A percentile compares a stretch with the other conserved stretches of the same genome.
phyloP scores from a whole-genome alignment of 1,284 basidiomycete species.

The Polyporus tsugae region DNA sequence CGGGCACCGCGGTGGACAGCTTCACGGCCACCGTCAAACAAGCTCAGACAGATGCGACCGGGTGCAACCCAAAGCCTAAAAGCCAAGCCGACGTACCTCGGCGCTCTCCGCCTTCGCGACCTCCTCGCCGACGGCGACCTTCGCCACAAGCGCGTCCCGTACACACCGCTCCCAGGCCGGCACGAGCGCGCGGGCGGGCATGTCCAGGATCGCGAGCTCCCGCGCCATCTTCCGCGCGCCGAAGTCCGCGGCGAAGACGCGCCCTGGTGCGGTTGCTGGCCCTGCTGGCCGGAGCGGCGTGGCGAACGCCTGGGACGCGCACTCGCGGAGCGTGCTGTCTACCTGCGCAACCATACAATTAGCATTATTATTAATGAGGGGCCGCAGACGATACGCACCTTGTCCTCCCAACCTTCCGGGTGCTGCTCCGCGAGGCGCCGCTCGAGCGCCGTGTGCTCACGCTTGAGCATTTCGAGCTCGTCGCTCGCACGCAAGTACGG shows the following conservation, averaged over 20 bases:
- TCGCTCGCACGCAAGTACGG: slow-evolving; percentile 57
- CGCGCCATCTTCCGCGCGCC: slow-evolving; percentile 52
- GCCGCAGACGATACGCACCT: slow-evolving; percentile 39
- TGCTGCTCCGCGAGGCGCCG: slow-evolving; percentile 47
- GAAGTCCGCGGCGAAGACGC: slow-evolving; percentile 53
- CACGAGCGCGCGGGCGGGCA: slow-evolving; percentile 48
- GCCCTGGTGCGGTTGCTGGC: slow-evolving; percentile 30
- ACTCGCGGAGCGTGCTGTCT: slow-evolving; percentile 45
- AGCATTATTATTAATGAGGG: background rate
- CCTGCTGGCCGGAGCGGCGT: slow-evolving; percentile 41
- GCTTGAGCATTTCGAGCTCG: slow-evolving; percentile 58
- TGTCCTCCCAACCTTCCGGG: slow-evolving; percentile 48
- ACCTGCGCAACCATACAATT: slow-evolving; percentile 41
- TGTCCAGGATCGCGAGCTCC: slow-evolving; percentile 54
- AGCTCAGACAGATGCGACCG: background rate
- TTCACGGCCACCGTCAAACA: background rate
- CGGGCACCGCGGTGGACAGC: background rate
- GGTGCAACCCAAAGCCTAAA: slow-evolving; percentile 4
- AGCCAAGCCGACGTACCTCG: slow-evolving; percentile 47
- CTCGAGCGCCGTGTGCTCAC: slow-evolving; percentile 56
- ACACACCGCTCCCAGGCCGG: slow-evolving; percentile 58
- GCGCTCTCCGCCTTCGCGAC: slow-evolving; percentile 50
- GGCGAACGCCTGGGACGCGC: slow-evolving; percentile 44
- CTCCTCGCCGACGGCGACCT: slow-evolving; percentile 60
- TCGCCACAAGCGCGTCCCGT: slow-evolving; percentile 49